Conservation (phyloP, 768 basidiomycete species). For the Phallus indusiatus region DNA sequence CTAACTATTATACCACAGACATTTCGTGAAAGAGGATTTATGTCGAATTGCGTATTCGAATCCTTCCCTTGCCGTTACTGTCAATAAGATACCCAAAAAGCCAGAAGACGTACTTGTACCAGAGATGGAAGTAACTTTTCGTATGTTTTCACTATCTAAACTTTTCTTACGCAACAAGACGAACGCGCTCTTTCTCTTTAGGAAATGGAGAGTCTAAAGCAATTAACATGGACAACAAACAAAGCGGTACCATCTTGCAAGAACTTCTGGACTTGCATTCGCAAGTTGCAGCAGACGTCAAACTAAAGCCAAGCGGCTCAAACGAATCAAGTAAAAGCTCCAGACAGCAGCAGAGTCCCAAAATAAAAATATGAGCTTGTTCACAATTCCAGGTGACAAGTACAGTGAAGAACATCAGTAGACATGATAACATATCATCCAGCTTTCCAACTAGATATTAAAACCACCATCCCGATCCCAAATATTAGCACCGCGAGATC, state of each 20-base stretch:
- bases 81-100: slow-evolving; percentile 45
- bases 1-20: slow-evolving; percentile 30
- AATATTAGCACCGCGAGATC: slow-evolving; percentile 63
- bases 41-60: slow-evolving; percentile 73
- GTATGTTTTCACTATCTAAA: slow-evolving; percentile 34
- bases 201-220: slow-evolving; percentile 27
- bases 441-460: slow-evolving; percentile 40
- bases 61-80: slow-evolving; percentile 51
- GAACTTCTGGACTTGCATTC: slow-evolving; percentile 64
- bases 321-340: neutral
- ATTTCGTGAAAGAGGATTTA: slow-evolving; percentile 73
- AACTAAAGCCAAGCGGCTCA: slow-evolving; percentile 28
- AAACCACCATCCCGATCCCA: slow-evolving; percentile 58
- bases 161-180: neutral
- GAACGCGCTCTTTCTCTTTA: slow-evolving; percentile 16
- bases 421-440: slow-evolving; percentile 5
- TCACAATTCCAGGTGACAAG: neutral
- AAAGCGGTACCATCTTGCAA: slow-evolving; percentile 56
- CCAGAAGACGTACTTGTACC: slow-evolving; percentile 49
- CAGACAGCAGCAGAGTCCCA: neutral
- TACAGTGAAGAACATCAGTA: neutral
- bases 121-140: slow-evolving; percentile 49
- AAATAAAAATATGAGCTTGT: neutral
- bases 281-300: slow-evolving; percentile 25
- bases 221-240: slow-evolving; percentile 54